Evolutionary conservation across 2,329 filamentous ascomycete genomes (phyloP), one percentile per base, ranked within the genome.

Genomic region (Myriosclerotinia curreyana): DNA sequence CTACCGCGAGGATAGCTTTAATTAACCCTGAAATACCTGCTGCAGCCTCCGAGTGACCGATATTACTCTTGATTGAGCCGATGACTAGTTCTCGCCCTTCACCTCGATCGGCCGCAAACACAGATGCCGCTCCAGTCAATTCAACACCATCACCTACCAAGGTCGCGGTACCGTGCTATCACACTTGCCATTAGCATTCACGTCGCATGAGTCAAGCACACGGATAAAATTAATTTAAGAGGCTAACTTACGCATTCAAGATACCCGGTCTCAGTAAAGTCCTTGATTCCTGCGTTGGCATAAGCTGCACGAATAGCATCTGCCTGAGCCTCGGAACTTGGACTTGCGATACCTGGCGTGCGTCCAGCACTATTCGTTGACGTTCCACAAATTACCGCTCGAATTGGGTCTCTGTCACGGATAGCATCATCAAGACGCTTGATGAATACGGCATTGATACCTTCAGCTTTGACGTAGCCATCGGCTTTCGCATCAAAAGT

Each of bases 1-100:
- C 78, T 2, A 80, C 64, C 65, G 77, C 74, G 59, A 80, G 64
- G 0, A 75, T 71, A 1, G 74, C 69, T 66, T 80, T 79, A 52
- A 80, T 76, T 0, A 78, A 60, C 0, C 69, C 72, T 7, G 75
- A 73, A 28, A 78, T 66, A 20, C 76, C 77, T 58, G 71, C 72
- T 5, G 74, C 74, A 15, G 73, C 74, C 62, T 76, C 76, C 17
- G 76, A 68, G 62, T 74, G 73, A 15, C 73, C 72, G 9, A 63
- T 34, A 17, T 63, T 63, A 31, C 52, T 63, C 44, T 63, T 63
- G 2, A 58, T 63, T 15, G 61, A 63, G n/a, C 61, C 61, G 22
- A 63, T 63, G 28, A 53, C 36, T 9, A 58, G 34, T 9, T 36
- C 34, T 15, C 17, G 31, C 5, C 44, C 52, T 48, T n/a, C 15